Evolutionary conservation across 129 eudicot genomes (phyloP).

Genomic region (Erigeron canadensis): DNA sequence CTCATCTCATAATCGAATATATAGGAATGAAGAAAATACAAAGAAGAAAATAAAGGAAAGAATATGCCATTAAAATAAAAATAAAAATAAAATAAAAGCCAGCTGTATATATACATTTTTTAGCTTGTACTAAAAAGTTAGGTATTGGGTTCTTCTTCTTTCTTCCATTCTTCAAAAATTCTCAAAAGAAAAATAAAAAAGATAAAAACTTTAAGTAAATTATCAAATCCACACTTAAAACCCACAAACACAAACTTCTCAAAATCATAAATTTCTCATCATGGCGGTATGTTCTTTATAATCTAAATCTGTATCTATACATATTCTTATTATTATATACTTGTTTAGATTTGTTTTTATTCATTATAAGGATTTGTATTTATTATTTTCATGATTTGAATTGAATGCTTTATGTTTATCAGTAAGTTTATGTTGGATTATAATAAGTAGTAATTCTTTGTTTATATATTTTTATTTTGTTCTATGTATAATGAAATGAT

Average conservation of each 20-base stretch:
- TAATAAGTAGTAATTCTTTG: no score
- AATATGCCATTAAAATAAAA: not conserved
- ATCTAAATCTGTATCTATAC: not conserved
- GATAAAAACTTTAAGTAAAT: constrained; percentile 25
- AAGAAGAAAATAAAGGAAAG: not conserved
- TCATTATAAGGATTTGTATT: not conserved
- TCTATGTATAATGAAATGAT: constrained; percentile 2
- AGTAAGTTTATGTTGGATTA: no score
- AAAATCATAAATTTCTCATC: constrained; percentile 1
- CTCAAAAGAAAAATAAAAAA: not conserved
- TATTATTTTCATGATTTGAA: no score
- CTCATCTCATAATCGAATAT: no score
- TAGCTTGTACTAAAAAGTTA: constrained; percentile 25
- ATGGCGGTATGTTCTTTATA: constrained; percentile 29
- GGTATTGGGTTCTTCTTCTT: constrained; percentile 34
- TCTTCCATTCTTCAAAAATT: constrained; percentile 1
- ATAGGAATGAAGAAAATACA: no score
- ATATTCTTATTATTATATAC: not conserved
- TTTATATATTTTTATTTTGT: not conserved
- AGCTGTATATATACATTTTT: constrained; percentile 27
- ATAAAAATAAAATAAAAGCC: constrained; percentile 23
- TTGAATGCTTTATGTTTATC: no score
- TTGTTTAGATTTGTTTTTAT: constrained; percentile 23
- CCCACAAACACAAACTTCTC: constrained; percentile 7
- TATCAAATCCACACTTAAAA: constrained; percentile 26